phyloP scores from a whole-genome alignment of 805 yeast species.

The Lipomyces chichibuensis region DNA sequence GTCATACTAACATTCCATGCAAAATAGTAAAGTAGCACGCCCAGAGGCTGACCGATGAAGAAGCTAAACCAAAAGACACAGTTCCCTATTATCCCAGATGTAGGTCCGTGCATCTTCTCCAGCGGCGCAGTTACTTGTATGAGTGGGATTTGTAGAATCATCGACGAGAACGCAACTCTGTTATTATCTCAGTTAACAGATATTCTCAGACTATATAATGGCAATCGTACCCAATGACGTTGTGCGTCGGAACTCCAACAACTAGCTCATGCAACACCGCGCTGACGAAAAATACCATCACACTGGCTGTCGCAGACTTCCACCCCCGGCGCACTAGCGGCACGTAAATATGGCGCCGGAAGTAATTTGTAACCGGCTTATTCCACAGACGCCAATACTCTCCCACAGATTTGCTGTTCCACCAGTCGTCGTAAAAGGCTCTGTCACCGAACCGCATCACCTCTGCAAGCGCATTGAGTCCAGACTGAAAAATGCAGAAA shows the following conservation, averaged over 20 bases:
- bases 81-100: constrained; percentile 49
- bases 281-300: constrained; percentile 49
- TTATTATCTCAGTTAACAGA: not conserved
- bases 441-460: constrained; percentile 51
- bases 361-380: constrained; percentile 50
- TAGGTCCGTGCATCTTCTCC: constrained; percentile 49
- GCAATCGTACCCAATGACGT: constrained; percentile 46
- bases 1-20: constrained; percentile 47
- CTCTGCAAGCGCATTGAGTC: constrained; percentile 51
- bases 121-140: constrained; percentile 49
- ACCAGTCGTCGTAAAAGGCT: constrained; percentile 54
- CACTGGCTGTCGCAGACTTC: constrained; percentile 41
- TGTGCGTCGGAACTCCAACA: constrained; percentile 54
- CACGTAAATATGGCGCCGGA: constrained; percentile 49
- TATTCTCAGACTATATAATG: not conserved
- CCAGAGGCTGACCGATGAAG: constrained; percentile 53
- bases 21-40: constrained; percentile 50
- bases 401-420: constrained; percentile 55
- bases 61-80: constrained; percentile 54
- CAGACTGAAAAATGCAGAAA: constrained; percentile 49
- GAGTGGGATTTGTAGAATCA: constrained; percentile 52
- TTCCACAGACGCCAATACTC: constrained; percentile 55
- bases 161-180: constrained; percentile 49
- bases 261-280: constrained; percentile 53
- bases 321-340: constrained; percentile 48